Evolutionary conservation across 345 rosid genomes (phyloP), one percentile per base, ranked within the genome.

Genomic region (Ceriops decandra): DNA sequence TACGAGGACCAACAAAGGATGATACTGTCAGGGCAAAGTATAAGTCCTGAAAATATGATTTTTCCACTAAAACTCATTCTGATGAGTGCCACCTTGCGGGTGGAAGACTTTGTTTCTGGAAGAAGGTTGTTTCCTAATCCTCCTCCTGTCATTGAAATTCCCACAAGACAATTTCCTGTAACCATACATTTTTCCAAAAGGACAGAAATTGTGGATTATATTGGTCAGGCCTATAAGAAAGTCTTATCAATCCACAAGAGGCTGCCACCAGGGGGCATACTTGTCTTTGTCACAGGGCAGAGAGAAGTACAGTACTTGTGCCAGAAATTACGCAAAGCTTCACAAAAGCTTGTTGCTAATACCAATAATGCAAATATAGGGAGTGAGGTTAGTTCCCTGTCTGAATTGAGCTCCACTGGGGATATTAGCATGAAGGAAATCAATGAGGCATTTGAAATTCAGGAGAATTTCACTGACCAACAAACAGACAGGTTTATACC

Each of bases 41-140:
- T 82, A 66, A 74, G 74, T 68, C 81, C 85, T 52, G 90, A 86
- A 68, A 75, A 76, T 77, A 63, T 72, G 80, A 73, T 93, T 42
- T 79, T 66, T 68, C 96, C 98, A 0, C 81, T 93, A 63, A 93
- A 88, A 74, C 86, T 88, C 74, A 80, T 93, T 75, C 68, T 93
- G 80, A 93, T 93, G 98, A 93, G 98, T 81, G 98, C 96, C 66
- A 91, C 96, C 54, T 66, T 91, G 86, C 81, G 85, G 65, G 88
- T 88, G 68, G 96, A 91, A 68, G 97, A 93, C 74, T 88, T 93
- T 67, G 62, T 78, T 65, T 88, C 87, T 36, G 91, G 87, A 36
- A 78, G 81, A 73, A 85, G 83, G 80, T 82, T 93, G 71, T 91
- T 93, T 75, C 77, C 57, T 42, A 52, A 75, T 21, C 79, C 83